phyloP scores from a whole-genome alignment of 2,329 filamentous ascomycete species.

The Diaporthe eres region DNA sequence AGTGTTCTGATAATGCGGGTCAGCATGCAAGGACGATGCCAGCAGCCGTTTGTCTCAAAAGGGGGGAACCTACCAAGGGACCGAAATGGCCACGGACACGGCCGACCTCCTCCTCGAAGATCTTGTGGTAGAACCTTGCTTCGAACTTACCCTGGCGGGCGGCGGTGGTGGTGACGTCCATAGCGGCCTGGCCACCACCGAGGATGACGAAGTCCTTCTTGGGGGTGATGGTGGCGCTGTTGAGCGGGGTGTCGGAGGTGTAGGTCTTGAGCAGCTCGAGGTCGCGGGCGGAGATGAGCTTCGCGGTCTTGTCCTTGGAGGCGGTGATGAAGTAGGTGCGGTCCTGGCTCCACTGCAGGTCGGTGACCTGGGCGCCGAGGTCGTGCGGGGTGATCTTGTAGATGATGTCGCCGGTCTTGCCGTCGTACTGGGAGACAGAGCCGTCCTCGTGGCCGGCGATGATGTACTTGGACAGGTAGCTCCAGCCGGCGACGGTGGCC shows the following conservation, averaged over 20 bases:
- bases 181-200: slow-evolving; percentile 97
- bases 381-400: slow-evolving; percentile 89
- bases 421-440: slow-evolving; percentile 90
- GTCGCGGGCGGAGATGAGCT: slow-evolving; percentile 88
- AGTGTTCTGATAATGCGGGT: slow-evolving; percentile 73
- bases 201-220: slow-evolving; percentile 99
- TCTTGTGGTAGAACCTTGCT: slow-evolving; percentile 99
- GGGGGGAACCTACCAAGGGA: slow-evolving; percentile 70
- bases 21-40: background rate
- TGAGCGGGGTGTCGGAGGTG: slow-evolving; percentile 91
- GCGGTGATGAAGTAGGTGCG: slow-evolving; percentile 98
- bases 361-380: slow-evolving; percentile 85
- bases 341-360: slow-evolving; percentile 95
- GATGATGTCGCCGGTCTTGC: slow-evolving; percentile 88
- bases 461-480: slow-evolving; percentile 94
- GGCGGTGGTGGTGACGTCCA: slow-evolving; percentile 97
- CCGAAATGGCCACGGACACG: slow-evolving; percentile 98
- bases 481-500: slow-evolving; percentile 97
- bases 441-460: slow-evolving; percentile 98
- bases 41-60: too few relatives aligned
- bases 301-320: slow-evolving; percentile 97
- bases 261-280: slow-evolving; percentile 96
- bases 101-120: slow-evolving; percentile 99
- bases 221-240: slow-evolving; percentile 92
- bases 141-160: slow-evolving; percentile 99